Conservation (phyloP, 2,329 filamentous ascomycete genomes). For the Diplodia mutila region DNA sequence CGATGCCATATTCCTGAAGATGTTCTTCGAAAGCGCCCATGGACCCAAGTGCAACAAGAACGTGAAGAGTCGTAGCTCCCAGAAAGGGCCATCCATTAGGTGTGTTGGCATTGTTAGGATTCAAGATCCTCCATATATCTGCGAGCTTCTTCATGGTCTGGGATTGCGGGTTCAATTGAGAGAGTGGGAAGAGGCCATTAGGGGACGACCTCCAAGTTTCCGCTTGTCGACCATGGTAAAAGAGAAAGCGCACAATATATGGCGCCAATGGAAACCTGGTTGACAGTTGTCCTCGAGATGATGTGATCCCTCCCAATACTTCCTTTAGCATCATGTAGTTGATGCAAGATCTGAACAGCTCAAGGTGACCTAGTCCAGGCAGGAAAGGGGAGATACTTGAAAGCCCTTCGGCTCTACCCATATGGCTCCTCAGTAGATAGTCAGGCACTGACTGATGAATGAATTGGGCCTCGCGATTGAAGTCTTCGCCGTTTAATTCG, state of each 20-base stretch:
- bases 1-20: background rate
- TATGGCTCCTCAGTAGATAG: conserved; percentile 25
- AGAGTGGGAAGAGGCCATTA: background rate
- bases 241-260: background rate
- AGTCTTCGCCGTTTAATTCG: conserved; percentile 26
- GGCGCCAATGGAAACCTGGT: background rate
- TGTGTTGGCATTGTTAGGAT: background rate
- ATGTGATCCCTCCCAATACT: background rate
- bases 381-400: background rate
- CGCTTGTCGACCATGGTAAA: background rate
- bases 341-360: background rate
- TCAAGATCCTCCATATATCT: background rate
- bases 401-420: background rate
- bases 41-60: background rate
- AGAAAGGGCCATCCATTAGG: background rate
- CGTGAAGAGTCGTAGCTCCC: background rate
- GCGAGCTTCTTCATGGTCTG: background rate
- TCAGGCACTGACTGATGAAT: conserved; percentile 31
- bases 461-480: conserved; percentile 29
- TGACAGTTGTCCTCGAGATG: background rate
- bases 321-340: background rate
- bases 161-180: background rate
- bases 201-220: background rate
- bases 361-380: background rate
- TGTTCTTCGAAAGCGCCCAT: background rate